Evolutionary conservation across 108 stramenopile genomes (phyloP).

Genomic region (Aurantiochytrium sp.): DNA sequence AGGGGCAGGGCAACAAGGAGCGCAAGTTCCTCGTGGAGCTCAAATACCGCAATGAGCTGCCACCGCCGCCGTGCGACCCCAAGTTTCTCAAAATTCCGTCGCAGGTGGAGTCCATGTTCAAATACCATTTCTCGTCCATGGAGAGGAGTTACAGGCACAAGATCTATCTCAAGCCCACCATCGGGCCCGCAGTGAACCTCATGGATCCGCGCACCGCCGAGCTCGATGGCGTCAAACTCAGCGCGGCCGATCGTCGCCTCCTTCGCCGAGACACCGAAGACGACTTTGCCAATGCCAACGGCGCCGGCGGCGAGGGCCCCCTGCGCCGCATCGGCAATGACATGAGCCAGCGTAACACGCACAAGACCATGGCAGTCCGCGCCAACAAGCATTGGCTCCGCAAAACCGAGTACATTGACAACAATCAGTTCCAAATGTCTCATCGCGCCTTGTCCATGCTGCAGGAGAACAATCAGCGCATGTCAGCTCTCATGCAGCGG

Average conservation of each 20-base stretch:
- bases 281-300: neutral
- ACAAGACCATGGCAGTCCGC: neutral
- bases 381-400: conserved; percentile 10
- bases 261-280: neutral
- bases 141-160: neutral
- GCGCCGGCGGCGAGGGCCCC: neutral
- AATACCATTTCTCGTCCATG: conserved; percentile 6
- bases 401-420: conserved; percentile 17
- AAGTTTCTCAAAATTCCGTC: conserved; percentile 2
- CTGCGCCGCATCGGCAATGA: neutral
- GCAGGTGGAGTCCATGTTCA: neutral
- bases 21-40: neutral
- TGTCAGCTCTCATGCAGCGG: neutral
- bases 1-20: neutral
- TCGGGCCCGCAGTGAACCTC: neutral
- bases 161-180: neutral
- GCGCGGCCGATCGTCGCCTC: neutral
- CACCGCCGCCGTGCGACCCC: neutral
- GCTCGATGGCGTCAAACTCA: neutral
- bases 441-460: neutral
- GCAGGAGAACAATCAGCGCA: neutral
- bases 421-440: neutral
- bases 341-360: neutral
- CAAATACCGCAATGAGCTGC: neutral
- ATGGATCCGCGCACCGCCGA: conserved; percentile 6